Evolutionary conservation across 495 filamentous ascomycete species (phyloP).

Genomic region (Lepraria neglecta): DNA sequence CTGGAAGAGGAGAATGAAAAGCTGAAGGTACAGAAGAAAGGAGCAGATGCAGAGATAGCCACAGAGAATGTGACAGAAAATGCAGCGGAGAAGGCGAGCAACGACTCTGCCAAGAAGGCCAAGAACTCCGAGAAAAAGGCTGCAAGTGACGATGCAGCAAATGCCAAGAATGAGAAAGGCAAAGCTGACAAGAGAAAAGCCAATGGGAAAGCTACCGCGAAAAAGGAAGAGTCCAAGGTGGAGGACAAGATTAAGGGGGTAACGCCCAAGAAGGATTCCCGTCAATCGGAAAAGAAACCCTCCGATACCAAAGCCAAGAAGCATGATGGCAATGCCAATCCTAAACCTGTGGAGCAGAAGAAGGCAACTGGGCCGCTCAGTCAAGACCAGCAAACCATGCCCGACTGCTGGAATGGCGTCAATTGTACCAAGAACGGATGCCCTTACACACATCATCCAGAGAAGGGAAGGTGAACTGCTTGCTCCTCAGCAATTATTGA

Average conservation of each 20-base stretch:
- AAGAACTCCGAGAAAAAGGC: background rate
- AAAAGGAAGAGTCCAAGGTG: too few species aligned
- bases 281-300: background rate
- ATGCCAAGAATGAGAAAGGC: background rate
- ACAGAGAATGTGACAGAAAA: background rate
- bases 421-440: background rate
- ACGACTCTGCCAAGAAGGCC: background rate
- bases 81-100: too few species aligned
- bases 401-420: background rate
- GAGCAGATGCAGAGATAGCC: background rate
- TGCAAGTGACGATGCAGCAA: background rate
- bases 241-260: background rate
- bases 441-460: background rate
- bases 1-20: background rate
- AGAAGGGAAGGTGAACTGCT: background rate
- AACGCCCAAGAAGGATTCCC: background rate
- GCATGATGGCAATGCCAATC: background rate
- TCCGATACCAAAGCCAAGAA: background rate
- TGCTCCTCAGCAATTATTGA: background rate
- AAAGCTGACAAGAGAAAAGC: background rate
- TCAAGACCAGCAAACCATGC: background rate
- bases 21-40: background rate
- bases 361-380: background rate
- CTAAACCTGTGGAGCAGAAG: background rate
- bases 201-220: background rate